Conservation (phyloP, 1,284 basidiomycete species). For the Ustilago xerochloae region DNA sequence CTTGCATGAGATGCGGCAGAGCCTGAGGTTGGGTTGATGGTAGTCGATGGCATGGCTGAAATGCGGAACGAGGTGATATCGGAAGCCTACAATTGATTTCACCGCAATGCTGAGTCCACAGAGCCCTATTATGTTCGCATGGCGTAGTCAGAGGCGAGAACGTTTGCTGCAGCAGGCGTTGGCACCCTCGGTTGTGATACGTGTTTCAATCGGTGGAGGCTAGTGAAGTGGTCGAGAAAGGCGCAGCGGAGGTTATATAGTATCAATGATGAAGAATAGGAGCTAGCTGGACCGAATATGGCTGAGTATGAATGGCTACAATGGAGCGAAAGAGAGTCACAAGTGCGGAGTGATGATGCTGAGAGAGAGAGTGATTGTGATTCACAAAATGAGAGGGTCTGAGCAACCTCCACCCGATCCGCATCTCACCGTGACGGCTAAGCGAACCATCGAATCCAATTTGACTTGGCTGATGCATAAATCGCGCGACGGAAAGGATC, state of each 20-base stretch:
- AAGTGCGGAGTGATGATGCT: not conserved
- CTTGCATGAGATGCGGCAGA: constrained; percentile 1
- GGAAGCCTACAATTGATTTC: not conserved
- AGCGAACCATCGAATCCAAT: not conserved
- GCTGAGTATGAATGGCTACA: not conserved
- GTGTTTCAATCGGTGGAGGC: too few relatives aligned
- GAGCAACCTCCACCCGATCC: constrained; percentile 21
- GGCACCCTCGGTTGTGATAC: too few relatives aligned
- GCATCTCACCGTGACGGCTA: not conserved
- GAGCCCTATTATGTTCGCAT: constrained; percentile 7
- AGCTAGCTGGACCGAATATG: too few relatives aligned
- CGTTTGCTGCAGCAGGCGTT: too few relatives aligned
- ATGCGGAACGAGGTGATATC: not conserved
- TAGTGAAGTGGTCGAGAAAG: too few relatives aligned
- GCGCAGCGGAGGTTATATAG: too few relatives aligned
- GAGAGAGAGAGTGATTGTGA: not conserved
- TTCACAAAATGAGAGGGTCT: not conserved
- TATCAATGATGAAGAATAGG: not conserved
- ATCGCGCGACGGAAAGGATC: constrained; percentile 1
- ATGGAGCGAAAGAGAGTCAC: not conserved
- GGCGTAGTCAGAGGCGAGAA: not conserved
- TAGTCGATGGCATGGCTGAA: not conserved
- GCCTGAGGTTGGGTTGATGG: constrained; percentile 8
- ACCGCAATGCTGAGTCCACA: not conserved
- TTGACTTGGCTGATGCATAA: constrained; percentile 21